Percentiles rank a stretch among this genome's conserved stretches.
phyloP scores from a whole-genome alignment of 345 rosid genomes.

The Gossypium turneri region DNA sequence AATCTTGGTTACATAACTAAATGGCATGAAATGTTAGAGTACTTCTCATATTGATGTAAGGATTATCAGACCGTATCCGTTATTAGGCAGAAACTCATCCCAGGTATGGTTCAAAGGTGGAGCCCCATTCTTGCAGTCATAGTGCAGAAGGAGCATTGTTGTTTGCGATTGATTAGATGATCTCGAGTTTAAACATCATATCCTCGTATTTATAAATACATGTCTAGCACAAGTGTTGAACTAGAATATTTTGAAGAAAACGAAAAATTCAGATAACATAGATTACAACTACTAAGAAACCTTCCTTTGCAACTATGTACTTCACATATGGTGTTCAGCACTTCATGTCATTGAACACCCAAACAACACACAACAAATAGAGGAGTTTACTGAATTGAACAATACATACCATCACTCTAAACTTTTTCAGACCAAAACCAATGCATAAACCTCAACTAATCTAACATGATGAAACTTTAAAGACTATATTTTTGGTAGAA shows the following conservation, averaged over 20 bases:
- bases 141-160: no score
- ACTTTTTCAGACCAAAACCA: slow-evolving; percentile 11
- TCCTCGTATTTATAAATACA: no score
- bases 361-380: neutral
- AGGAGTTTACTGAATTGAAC: neutral
- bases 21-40: neutral
- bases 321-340: neutral
- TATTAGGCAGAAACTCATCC: no score
- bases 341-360: neutral
- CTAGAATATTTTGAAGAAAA: no score
- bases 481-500: slow-evolving; percentile 12
- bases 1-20: neutral
- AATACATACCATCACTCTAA: slow-evolving; percentile 15
- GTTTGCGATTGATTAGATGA: neutral
- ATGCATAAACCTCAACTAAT: slow-evolving; percentile 7
- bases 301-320: neutral
- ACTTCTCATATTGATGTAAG: no score
- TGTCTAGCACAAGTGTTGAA: no score
- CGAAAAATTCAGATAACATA: no score
- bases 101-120: no score
- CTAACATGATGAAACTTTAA: neutral
- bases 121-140: no score
- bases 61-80: no score
- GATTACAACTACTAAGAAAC: no score
- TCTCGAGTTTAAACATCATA: neutral